These are phyloP conservation scores for Salvia rosmarinus DNA, from an alignment of 257 asterid genomes.

Conservation along the genomic window DNA sequence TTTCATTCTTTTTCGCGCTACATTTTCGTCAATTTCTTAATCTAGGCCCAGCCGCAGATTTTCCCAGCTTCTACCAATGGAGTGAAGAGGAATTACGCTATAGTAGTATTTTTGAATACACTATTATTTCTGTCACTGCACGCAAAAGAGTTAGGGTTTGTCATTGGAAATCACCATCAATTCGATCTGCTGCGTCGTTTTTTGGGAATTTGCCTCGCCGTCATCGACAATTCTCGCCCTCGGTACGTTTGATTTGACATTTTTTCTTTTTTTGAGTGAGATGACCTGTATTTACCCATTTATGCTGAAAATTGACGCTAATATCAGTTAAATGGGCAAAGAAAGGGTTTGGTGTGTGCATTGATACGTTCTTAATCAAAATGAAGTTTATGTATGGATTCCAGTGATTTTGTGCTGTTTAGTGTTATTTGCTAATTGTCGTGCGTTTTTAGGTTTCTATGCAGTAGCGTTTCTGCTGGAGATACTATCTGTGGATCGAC, in stretches of 20 bases:
- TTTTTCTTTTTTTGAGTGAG: conserved; percentile 12
- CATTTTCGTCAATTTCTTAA: conserved; percentile 27
- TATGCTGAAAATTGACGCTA: conserved; percentile 23
- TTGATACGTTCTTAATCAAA: conserved; percentile 17
- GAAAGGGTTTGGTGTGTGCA: conserved; percentile 20
- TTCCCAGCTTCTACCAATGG: conserved; percentile 20
- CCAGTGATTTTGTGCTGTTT: conserved; percentile 20
- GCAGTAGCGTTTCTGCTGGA: conserved; percentile 22
- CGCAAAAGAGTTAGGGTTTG: conserved; percentile 34
- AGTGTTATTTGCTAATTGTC: background rate
- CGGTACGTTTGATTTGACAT: conserved; percentile 34
- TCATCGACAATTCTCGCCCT: conserved; percentile 23
- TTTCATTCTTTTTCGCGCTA: conserved; percentile 37
- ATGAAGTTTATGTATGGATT: conserved; percentile 23
- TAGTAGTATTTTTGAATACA: background rate
- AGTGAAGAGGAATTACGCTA: conserved; percentile 1
- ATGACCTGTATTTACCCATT: conserved; percentile 3
- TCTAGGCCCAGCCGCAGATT: conserved; percentile 15
- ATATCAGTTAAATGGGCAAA: conserved; percentile 24
- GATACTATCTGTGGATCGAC: conserved; percentile 24
- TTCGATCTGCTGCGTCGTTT: conserved; percentile 42
- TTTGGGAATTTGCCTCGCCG: conserved; percentile 25
- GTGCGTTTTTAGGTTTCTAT: conserved; percentile 26
- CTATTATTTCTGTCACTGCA: conserved; percentile 18
- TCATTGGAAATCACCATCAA: conserved; percentile 24